Evolutionary conservation across 805 yeast genomes (phyloP).

Genomic region (Candida hungchunana): DNA sequence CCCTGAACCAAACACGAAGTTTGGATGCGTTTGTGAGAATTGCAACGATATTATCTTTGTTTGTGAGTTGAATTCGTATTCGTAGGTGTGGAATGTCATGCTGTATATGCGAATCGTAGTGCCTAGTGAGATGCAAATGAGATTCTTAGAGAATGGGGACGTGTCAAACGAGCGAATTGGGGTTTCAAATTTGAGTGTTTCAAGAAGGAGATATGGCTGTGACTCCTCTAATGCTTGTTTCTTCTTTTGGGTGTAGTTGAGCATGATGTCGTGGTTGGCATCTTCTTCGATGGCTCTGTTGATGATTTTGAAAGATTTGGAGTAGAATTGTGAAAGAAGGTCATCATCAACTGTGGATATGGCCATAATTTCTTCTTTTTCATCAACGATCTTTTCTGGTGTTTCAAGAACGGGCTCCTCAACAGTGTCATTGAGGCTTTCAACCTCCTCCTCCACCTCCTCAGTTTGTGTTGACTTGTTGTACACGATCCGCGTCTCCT

Average conservation of each 20-base stretch:
- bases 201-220: conserved; percentile 6
- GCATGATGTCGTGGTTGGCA: conserved; percentile 21
- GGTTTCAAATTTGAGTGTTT: conserved; percentile 6
- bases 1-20: conserved; percentile 45
- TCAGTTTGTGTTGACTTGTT: conserved; percentile 26
- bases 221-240: conserved; percentile 15
- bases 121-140: conserved; percentile 19
- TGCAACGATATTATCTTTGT: conserved; percentile 36
- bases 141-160: conserved; percentile 20
- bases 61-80: conserved; percentile 37
- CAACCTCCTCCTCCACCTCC: conserved; percentile 3
- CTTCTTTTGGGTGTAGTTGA: conserved; percentile 13
- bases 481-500: conserved; percentile 13
- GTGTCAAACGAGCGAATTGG: conserved; percentile 18
- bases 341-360: conserved; percentile 7
- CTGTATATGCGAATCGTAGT: conserved; percentile 19
- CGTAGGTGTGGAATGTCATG: conserved; percentile 25
- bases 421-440: not conserved
- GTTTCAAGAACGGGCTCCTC: not conserved
- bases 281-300: conserved; percentile 27
- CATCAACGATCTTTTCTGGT: not conserved
- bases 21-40: conserved; percentile 36
- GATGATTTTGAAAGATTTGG: conserved; percentile 23
- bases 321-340: conserved; percentile 15
- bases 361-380: no score